Evolutionary conservation across 176 grass and related monocot genomes (phyloP).

Genomic region (Alloteropsis semialata): DNA sequence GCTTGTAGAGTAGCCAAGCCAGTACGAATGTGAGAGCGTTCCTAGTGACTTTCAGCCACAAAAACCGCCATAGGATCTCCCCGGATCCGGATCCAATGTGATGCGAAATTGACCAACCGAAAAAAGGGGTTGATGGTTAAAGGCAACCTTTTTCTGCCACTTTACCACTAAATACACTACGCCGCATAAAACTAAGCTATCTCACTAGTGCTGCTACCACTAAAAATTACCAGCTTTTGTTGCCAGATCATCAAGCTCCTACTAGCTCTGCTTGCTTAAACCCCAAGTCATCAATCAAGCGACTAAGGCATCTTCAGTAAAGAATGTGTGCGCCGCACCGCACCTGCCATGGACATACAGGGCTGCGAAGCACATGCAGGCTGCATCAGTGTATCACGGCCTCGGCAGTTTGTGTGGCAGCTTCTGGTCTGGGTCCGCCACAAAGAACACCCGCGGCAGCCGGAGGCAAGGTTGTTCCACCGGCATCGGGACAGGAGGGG

Average conservation of each 20-base stretch:
- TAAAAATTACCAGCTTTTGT: neutral
- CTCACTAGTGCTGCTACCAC: neutral
- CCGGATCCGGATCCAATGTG: neutral
- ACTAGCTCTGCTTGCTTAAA: neutral
- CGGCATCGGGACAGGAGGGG: neutral
- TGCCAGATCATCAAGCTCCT: slow-evolving; percentile 4
- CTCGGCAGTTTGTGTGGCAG: neutral
- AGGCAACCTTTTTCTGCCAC: neutral
- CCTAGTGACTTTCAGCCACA: neutral
- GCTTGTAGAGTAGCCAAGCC: neutral
- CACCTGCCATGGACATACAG: neutral
- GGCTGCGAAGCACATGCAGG: neutral
- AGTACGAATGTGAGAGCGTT: neutral
- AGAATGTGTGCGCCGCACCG: neutral
- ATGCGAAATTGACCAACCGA: neutral
- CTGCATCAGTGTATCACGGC: neutral
- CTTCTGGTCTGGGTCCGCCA: neutral
- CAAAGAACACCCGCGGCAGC: neutral
- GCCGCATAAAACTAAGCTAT: neutral
- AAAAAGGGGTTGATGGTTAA: neutral
- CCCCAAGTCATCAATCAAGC: neutral
- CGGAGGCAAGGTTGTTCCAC: neutral
- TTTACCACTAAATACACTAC: neutral
- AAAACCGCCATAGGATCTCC: neutral
- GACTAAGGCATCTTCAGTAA: neutral